Evolutionary conservation across 768 basidiomycete genomes (phyloP).

Genomic region (Daedaleopsis sinensis): DNA sequence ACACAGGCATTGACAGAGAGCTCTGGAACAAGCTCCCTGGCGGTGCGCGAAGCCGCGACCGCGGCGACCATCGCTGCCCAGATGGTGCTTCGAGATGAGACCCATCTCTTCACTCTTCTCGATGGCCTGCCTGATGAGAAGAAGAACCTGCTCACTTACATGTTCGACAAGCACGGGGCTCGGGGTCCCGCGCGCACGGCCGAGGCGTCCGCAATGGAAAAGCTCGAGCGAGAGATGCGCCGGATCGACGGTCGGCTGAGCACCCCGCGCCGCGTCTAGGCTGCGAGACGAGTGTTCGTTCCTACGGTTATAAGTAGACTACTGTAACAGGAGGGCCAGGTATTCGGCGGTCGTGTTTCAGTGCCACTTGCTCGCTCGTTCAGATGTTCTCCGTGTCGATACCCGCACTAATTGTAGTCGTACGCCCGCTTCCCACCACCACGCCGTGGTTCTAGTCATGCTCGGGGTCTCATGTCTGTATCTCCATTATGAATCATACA

Average conservation of each 20-base stretch:
- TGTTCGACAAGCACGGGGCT: constrained; percentile 86
- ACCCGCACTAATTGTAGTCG: constrained; percentile 18
- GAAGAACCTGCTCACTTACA: constrained; percentile 86
- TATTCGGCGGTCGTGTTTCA: constrained; percentile 4
- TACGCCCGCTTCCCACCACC: constrained; percentile 8
- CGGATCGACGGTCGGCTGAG: constrained; percentile 79
- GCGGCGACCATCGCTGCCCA: constrained; percentile 84
- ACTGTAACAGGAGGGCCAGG: constrained; percentile 9
- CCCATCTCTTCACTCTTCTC: constrained; percentile 77
- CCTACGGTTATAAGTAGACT: constrained; percentile 8
- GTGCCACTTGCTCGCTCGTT: constrained; percentile 2
- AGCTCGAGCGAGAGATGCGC: constrained; percentile 78
- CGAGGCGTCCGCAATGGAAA: constrained; percentile 59
- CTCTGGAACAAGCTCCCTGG: constrained; percentile 52
- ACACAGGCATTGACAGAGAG: constrained; percentile 69
- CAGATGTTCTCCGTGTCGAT: constrained; percentile 8
- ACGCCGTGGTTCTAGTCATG: neutral
- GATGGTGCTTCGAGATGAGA: constrained; percentile 79
- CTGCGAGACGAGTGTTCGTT: neutral
- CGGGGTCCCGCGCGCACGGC: constrained; percentile 43
- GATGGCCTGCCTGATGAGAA: constrained; percentile 87
- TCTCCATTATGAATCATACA: neutral
- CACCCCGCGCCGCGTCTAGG: constrained; percentile 54
- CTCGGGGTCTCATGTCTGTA: neutral
- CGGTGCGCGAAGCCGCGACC: constrained; percentile 83